These are phyloP conservation scores for Amylocystis lapponica DNA, from an alignment of 768 basidiomycete genomes.

Conservation along the genomic window DNA sequence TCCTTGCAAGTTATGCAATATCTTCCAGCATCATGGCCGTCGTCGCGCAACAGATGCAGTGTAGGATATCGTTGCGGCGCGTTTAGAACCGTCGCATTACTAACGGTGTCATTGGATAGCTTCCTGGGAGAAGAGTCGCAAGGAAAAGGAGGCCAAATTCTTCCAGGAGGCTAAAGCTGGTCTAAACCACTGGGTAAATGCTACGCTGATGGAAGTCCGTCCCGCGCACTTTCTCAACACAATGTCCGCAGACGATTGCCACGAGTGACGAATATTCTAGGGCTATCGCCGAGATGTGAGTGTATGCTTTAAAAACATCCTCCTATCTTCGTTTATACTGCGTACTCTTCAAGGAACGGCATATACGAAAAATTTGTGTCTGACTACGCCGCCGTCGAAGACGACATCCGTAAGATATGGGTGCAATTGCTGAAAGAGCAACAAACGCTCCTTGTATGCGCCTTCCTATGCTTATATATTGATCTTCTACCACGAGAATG, in stretches of 20 bases:
- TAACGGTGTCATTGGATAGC: constrained; percentile 4
- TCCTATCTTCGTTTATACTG: not conserved
- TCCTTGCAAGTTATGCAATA: too few species aligned
- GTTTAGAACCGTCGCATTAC: not conserved
- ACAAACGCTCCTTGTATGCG: constrained; percentile 9
- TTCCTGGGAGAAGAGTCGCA: constrained; percentile 24
- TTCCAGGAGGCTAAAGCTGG: constrained; percentile 10
- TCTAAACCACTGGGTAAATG: constrained; percentile 15
- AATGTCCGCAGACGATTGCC: constrained; percentile 6
- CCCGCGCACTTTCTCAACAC: not conserved
- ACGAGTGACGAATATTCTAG: constrained; percentile 11
- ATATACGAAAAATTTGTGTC: constrained; percentile 20
- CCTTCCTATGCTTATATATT: not conserved
- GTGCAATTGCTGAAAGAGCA: constrained; percentile 17
- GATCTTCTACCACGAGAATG: not conserved
- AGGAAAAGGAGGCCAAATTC: constrained; percentile 21
- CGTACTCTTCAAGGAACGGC: constrained; percentile 12
- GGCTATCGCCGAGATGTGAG: constrained; percentile 17
- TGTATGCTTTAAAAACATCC: not conserved
- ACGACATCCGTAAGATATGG: constrained; percentile 21
- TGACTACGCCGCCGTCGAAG: constrained; percentile 22
- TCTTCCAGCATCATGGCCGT: constrained; percentile 15
- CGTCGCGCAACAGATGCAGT: constrained; percentile 22
- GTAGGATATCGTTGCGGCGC: constrained; percentile 13
- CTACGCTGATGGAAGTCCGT: not conserved